Conservation (phyloP, 164 flowering plant genomes). For the Piper betle region DNA sequence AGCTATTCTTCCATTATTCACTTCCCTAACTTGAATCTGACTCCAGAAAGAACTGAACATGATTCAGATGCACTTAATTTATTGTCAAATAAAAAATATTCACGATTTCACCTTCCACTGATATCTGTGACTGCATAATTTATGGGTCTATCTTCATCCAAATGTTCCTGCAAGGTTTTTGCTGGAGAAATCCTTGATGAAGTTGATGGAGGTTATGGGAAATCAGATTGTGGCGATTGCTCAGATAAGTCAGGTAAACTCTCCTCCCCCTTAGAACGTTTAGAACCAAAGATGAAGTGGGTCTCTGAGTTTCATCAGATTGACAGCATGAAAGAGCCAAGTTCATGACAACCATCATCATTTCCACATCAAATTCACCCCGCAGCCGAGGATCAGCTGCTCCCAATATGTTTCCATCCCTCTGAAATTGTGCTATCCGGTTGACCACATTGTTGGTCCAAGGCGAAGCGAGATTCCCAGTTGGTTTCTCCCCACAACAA, state of each 20-base stretch:
- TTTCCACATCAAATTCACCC: slow-evolving; percentile 17
- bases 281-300: slow-evolving; percentile 29
- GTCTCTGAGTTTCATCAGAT: slow-evolving; percentile 23
- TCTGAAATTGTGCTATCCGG: slow-evolving; percentile 42
- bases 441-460: slow-evolving; percentile 17
- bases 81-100: too few relatives aligned
- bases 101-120: not conserved
- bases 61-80: too few relatives aligned
- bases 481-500: slow-evolving; percentile 48
- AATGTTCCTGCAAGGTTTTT: not conserved
- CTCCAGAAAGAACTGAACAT: too few relatives aligned
- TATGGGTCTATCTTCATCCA: not conserved
- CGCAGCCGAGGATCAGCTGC: slow-evolving; percentile 23
- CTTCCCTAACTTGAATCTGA: too few relatives aligned
- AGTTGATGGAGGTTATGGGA: not conserved
- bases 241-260: not conserved
- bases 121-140: not conserved
- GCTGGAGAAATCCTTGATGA: too few relatives aligned
- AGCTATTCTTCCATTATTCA: too few relatives aligned
- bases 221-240: too few relatives aligned
- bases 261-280: slow-evolving; percentile 16
- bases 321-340: slow-evolving; percentile 41
- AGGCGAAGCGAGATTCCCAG: not conserved
- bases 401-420: slow-evolving; percentile 21
- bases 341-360: slow-evolving; percentile 23